Evolutionary conservation across 1,139 yeast genomes (phyloP).

Genomic region (Lodderomyces parapsilosis): DNA sequence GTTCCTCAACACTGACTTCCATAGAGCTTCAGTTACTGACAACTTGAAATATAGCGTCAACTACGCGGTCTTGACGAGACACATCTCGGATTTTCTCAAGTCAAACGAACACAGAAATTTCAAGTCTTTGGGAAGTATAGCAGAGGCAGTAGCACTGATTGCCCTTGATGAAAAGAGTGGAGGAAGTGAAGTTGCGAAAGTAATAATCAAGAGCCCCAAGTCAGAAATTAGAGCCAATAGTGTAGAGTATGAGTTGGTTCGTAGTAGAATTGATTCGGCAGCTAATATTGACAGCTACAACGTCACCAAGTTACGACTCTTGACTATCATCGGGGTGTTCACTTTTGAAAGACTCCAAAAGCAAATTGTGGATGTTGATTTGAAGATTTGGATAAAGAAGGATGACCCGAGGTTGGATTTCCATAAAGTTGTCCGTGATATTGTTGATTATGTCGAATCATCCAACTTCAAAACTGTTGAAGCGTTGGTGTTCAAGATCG

Average conservation of each 20-base stretch:
- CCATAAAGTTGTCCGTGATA: constrained; percentile 42
- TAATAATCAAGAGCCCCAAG: constrained; percentile 48
- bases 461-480: constrained; percentile 90
- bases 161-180: constrained; percentile 49
- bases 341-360: constrained; percentile 80
- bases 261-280: constrained; percentile 23
- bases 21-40: constrained; percentile 70
- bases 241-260: constrained; percentile 36
- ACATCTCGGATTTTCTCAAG: constrained; percentile 53
- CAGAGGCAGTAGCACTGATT: constrained; percentile 48
- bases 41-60: constrained; percentile 79
- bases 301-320: constrained; percentile 54
- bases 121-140: constrained; percentile 56
- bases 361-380: constrained; percentile 66
- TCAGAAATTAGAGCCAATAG: constrained; percentile 58
- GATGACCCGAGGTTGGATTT: constrained; percentile 33
- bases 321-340: constrained; percentile 87
- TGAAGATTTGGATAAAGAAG: constrained; percentile 41
- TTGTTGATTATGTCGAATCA: constrained; percentile 60
- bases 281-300: constrained; percentile 22
- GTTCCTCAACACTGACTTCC: constrained; percentile 64
- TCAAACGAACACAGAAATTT: constrained; percentile 45
- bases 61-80: constrained; percentile 79
- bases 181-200: constrained; percentile 51
- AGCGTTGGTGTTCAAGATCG: constrained; percentile 76